Percentiles rank a stretch among this genome's conserved stretches.
Conservation (phyloP, 495 filamentous ascomycete species). For the Trichoderma parareesei region DNA sequence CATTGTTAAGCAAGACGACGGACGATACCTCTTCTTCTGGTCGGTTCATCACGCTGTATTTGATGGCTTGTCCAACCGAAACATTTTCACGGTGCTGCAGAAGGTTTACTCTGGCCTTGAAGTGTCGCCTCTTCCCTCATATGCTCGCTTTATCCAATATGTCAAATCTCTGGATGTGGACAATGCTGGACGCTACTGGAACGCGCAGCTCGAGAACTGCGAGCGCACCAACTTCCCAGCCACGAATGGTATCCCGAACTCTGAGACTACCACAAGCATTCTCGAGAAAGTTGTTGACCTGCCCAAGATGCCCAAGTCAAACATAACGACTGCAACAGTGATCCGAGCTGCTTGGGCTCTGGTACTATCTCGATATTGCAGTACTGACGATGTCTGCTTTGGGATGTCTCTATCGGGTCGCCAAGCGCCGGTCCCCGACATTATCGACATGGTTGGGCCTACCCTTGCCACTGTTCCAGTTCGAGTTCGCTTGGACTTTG, state of each 20-base stretch:
- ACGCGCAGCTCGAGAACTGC: not conserved
- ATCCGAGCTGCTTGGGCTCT: conserved; percentile 41
- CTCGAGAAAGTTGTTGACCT: not conserved
- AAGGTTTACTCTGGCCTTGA: not conserved
- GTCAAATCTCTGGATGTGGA: not conserved
- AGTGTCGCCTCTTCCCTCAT: conserved; percentile 10
- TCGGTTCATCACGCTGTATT: conserved; percentile 40
- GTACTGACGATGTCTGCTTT: conserved; percentile 36
- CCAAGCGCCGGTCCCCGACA: conserved; percentile 32
- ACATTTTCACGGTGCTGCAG: conserved; percentile 4
- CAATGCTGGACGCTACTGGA: not conserved
- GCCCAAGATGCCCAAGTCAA: conserved; percentile 14
- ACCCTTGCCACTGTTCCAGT: conserved; percentile 52
- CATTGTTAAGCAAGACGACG: conserved; percentile 29
- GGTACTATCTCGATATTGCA: conserved; percentile 27
- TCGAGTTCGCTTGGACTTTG: conserved; percentile 22
- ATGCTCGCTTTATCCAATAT: not conserved
- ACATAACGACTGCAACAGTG: conserved; percentile 32
- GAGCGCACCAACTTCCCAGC: conserved; percentile 5
- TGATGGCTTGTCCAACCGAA: conserved; percentile 28
- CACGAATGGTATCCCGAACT: too few species aligned
- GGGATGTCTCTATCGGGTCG: conserved; percentile 42
- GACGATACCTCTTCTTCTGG: conserved; percentile 37
- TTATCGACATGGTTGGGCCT: conserved; percentile 42
- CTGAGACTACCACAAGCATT: not conserved